Conservation (phyloP, 129 eudicot genomes). For the Lactuca sativa region DNA sequence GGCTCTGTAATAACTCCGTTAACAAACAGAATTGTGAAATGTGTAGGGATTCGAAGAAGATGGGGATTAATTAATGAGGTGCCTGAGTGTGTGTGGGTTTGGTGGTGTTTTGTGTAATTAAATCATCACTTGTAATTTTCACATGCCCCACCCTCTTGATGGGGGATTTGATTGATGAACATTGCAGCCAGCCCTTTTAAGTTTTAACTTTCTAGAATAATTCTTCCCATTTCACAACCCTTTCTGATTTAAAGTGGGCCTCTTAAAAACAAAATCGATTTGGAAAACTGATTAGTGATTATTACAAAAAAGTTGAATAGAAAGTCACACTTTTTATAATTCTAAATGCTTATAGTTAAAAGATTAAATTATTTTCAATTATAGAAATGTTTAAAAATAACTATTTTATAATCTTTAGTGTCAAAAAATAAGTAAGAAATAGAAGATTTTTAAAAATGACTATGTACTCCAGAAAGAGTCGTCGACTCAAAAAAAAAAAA, state of each 20-base stretch:
- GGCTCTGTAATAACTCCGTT: neutral
- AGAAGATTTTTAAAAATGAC: no score
- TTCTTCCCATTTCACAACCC: neutral
- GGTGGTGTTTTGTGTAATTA: constrained; percentile 29
- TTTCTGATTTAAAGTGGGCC: neutral
- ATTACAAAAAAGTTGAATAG: no score
- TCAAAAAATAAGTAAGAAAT: no score
- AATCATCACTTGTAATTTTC: neutral
- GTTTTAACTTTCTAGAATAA: neutral
- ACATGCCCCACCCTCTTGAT: constrained; percentile 26
- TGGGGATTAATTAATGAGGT: constrained; percentile 18
- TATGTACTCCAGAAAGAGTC: no score
- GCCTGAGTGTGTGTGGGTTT: constrained; percentile 12
- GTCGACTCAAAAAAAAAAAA: no score
- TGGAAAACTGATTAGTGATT: no score
- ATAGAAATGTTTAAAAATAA: no score
- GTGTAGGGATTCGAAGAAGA: constrained; percentile 27
- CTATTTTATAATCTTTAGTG: no score
- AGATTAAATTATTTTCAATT: no score
- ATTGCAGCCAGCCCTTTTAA: neutral
- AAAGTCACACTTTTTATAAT: no score
- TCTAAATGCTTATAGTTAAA: no score
- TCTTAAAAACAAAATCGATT: neutral
- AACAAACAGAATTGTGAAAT: constrained; percentile 3
- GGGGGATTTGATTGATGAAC: constrained; percentile 27